phyloP scores from a whole-genome alignment of 805 yeast species.

The Blastobotrys mokoenaii region DNA sequence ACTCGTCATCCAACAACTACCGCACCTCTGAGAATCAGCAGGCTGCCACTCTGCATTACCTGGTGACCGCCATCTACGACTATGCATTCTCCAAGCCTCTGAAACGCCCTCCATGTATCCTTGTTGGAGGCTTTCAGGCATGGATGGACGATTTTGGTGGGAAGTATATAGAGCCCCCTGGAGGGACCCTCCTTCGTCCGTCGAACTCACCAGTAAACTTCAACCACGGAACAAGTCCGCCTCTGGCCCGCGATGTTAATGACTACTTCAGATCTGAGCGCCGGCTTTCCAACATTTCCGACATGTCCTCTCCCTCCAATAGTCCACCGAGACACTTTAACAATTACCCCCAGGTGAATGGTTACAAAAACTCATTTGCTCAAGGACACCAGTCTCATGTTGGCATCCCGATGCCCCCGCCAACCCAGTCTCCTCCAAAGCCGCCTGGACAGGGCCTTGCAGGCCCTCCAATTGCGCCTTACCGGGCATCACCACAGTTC shows the following conservation, averaged over 20 bases:
- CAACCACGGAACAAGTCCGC: background rate
- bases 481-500: too few species aligned
- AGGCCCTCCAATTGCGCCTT: background rate
- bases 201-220: conserved; percentile 1
- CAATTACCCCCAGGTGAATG: too few species aligned
- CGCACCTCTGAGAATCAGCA: conserved; percentile 8
- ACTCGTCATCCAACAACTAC: conserved; percentile 14
- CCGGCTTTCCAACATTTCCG: conserved; percentile 7
- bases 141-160: conserved; percentile 30
- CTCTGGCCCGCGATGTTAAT: conserved; percentile 23
- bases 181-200: background rate
- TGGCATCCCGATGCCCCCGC: background rate
- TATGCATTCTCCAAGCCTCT: conserved; percentile 31
- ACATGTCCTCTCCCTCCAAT: background rate
- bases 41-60: conserved; percentile 16
- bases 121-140: conserved; percentile 49
- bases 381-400: background rate
- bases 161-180: background rate
- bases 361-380: too few species aligned
- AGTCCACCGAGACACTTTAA: too few species aligned
- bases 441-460: background rate
- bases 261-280: conserved; percentile 19
- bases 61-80: conserved; percentile 32
- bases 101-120: conserved; percentile 36
- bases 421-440: conserved; percentile 1